These are phyloP conservation scores for Lipomyces chichibuensis DNA, from an alignment of 805 yeast species.

Conservation along the genomic window DNA sequence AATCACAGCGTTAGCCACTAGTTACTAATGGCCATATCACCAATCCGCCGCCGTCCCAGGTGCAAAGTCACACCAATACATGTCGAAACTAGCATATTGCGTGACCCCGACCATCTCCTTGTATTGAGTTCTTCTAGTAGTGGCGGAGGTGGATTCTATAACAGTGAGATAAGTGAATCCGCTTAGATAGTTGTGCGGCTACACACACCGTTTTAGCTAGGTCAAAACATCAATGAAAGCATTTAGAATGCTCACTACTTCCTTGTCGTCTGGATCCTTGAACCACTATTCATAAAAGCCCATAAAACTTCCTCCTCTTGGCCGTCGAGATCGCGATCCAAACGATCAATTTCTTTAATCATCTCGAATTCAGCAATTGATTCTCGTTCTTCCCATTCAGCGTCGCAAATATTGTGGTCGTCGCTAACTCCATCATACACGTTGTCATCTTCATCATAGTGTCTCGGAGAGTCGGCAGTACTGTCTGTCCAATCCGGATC, in stretches of 20 bases:
- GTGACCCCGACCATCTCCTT: neutral
- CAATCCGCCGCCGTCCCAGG: neutral
- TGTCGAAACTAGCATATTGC: neutral
- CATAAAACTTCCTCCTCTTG: conserved; percentile 12
- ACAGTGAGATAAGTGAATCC: neutral
- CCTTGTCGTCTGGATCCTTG: neutral
- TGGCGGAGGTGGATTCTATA: neutral
- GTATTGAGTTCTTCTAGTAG: neutral
- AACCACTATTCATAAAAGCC: conserved; percentile 7
- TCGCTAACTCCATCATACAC: neutral
- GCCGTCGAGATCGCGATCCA: conserved; percentile 7
- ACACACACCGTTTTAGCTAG: neutral
- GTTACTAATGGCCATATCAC: neutral
- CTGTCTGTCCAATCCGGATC: neutral
- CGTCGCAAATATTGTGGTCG: conserved; percentile 7
- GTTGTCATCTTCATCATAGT: neutral
- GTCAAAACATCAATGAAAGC: neutral
- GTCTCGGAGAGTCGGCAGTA: neutral
- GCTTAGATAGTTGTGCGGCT: neutral
- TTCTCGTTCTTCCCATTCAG: conserved; percentile 18
- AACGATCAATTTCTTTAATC: conserved; percentile 5
- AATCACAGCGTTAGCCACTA: neutral
- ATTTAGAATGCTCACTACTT: neutral
- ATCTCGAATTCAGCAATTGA: conserved; percentile 1
- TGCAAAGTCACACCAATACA: neutral